Base-by-base conservation (phyloP, 1,284 basidiomycete genomes). In the Tilletiopsis washingtonensis region DNA sequence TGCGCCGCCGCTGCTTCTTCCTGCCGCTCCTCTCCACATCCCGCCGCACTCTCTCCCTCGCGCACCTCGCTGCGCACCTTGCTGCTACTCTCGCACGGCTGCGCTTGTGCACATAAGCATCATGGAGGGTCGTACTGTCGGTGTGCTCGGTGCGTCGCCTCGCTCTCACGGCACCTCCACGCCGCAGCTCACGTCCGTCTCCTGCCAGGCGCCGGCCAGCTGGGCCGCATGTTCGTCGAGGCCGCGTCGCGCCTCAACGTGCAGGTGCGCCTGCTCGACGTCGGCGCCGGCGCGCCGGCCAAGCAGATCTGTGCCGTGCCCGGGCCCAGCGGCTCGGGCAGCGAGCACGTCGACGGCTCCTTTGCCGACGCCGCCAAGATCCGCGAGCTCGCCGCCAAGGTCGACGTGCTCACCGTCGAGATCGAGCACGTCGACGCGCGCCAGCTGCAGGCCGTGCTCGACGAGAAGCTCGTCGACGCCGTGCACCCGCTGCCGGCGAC, bases 151-250 rank as follows among this genome's bases (percentile, higher is more conserved):
- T n/a, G n/a, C n/a, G n/a, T n/a, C n/a, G n/a, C n/a, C n/a, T n/a
- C n/a, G n/a, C n/a, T n/a, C n/a, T n/a, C n/a, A n/a, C n/a, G n/a
- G n/a, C n/a, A n/a, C n/a, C n/a, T n/a, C n/a, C n/a, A n/a, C n/a
- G n/a, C n/a, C n/a, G n/a, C n/a, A n/a, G n/a, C n/a, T n/a, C n/a
- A n/a, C n/a, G n/a, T n/a, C n/a, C n/a, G n/a, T n/a, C n/a, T n/a
- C n/a, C n/a, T n/a, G n/a, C 15, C 45, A 90, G 93, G 93, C 62
- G 94, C 93, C 43, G 93, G 93, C 63, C 93, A 98, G 76, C 82
- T 99, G 15, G 94, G 94, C 41, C 89, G 94, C 38, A 97, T 99
- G 93, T 81, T 99, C 36, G 88, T 85, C 7, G 85, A 86, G 43
- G 85, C 93, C 0, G 93, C 93, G 1, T 84, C 90, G 9, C 80